Base-by-base conservation (phyloP, 306 rosid genomes). In the Cucumis melo region DNA sequence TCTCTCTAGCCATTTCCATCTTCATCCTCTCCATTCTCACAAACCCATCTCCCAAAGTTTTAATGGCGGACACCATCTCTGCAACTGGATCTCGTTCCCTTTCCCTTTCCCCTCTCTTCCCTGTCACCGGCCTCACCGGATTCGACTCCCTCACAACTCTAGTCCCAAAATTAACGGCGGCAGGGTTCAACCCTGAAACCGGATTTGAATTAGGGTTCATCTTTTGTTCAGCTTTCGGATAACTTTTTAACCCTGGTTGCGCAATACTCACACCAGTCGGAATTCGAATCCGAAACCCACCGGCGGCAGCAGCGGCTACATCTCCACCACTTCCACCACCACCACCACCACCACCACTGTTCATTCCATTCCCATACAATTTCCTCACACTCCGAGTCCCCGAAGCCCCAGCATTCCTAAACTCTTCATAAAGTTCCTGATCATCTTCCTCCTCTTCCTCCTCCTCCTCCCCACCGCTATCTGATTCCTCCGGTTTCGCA, bases 1-100 rank as follows among this genome's bases (percentile, higher is more conserved):
- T 89, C 81, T 95, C 96, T 79, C 92, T 89, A 0, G 98, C 96
- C 99, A 92, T 95, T 82, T 95, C 98, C 92, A 95, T 95, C 87
- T 92, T 95, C 96, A 89, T 95, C 82, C 92, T 86, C 77, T 95
- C 99, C 91, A 88, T 89, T 57, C 90, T 90, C 78, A 92, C 97
- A 76, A 95, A 92, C 64, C 99, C 99, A 81, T 95, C 99, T 46
- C 98, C 98, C 58, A 95, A 64, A 0, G 89, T 75, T 83, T 87
- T 92, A 36, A 95, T 95, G 1, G 99, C 99, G 0, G 89, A 60
- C 44, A 94, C 96, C 84, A 95, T 84, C 24, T 92, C 98, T 0
- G 81, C 89, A 55, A 92, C 82, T 0, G 97, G 90, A 46, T 90
- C 94, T 38, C 79, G 72, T 76, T 83, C 89, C 76, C 75, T 82